A percentile compares a stretch with the other conserved stretches of the same genome.
phyloP scores from a whole-genome alignment of 2,329 filamentous ascomycete genomes.

The Raffaelea arxii region DNA sequence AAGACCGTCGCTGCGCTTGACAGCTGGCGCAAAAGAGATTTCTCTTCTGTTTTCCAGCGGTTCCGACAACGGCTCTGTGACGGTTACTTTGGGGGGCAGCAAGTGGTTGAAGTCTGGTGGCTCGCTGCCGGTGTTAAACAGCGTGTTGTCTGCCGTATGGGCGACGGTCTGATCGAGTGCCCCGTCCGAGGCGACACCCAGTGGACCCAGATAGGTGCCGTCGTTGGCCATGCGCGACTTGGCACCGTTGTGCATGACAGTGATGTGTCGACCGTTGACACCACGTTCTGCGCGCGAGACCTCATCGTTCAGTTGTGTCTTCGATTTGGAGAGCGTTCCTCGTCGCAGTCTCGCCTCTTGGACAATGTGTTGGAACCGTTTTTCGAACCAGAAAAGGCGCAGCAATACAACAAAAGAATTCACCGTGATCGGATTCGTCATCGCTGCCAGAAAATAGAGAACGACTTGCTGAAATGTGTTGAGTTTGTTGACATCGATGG shows the following conservation, averaged over 20 bases:
- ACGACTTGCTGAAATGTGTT: constrained; percentile 66
- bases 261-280: constrained; percentile 56
- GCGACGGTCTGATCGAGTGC: too few relatives aligned
- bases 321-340: constrained; percentile 51
- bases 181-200: too few relatives aligned
- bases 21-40: constrained; percentile 58
- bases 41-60: background rate
- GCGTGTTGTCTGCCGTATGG: too few relatives aligned
- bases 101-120: too few relatives aligned
- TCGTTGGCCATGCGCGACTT: constrained; percentile 51
- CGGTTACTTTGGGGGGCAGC: too few relatives aligned
- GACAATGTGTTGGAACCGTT: constrained; percentile 79
- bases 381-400: constrained; percentile 96
- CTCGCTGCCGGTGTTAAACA: too few relatives aligned
- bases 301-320: constrained; percentile 39
- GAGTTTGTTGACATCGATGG: constrained; percentile 57
- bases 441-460: constrained; percentile 60
- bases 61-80: too few relatives aligned
- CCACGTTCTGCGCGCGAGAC: constrained; percentile 46
- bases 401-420: constrained; percentile 83
- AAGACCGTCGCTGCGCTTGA: constrained; percentile 49
- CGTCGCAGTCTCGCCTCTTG: constrained; percentile 60
- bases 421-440: constrained; percentile 76
- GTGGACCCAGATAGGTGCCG: constrained; percentile 38
- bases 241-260: constrained; percentile 50